Base-by-base conservation (phyloP, 2,329 filamentous ascomycete genomes). In the Colletotrichum falcatum region DNA sequence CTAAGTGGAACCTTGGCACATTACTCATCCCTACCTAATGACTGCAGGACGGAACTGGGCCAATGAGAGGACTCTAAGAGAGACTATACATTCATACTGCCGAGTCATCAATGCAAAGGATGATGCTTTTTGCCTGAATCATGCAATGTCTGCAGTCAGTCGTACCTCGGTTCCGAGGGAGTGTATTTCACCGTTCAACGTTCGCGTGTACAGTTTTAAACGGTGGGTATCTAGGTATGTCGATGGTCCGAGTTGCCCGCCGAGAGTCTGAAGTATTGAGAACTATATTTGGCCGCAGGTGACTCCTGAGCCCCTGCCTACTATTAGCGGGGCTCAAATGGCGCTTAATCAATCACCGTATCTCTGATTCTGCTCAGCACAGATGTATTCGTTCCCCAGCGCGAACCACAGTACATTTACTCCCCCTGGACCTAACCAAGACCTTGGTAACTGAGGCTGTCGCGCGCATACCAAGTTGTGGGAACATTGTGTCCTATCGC, bases 401-500 rank as follows among this genome's bases (percentile, higher is more conserved):
- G n/a, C n/a, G n/a, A n/a, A n/a, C n/a, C n/a, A n/a, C n/a, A n/a
- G n/a, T n/a, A n/a, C n/a, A n/a, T n/a, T n/a, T n/a, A n/a, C n/a
- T n/a, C n/a, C n/a, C n/a, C n/a, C n/a, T n/a, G 6, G 8, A 3
- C 20, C 26, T 7, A 46, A 66, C 18, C 16, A 51, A 5, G 8
- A 33, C n/a, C 37, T n/a, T 39, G 28, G 20, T 26, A 12, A 23
- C 48, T 65, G 55, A 66, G 26, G 39, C 56, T 28, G 66, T 26
- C 51, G 37, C 30, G 30, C 55, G 5, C 20, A 4, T 35, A 55
- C 61, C 54, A 69, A 55, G 48, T 20, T 35, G 55, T 55, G 61
- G 55, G 46, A 48, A 48, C 20, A 42, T 20, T 37, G 18, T 18
- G 1, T 3, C 48, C 20, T 16, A 6, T 11, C 20, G 2, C 28